These are phyloP conservation scores for Cladorrhinum samala DNA, from an alignment of 495 filamentous ascomycete species.

Conservation along the genomic window DNA sequence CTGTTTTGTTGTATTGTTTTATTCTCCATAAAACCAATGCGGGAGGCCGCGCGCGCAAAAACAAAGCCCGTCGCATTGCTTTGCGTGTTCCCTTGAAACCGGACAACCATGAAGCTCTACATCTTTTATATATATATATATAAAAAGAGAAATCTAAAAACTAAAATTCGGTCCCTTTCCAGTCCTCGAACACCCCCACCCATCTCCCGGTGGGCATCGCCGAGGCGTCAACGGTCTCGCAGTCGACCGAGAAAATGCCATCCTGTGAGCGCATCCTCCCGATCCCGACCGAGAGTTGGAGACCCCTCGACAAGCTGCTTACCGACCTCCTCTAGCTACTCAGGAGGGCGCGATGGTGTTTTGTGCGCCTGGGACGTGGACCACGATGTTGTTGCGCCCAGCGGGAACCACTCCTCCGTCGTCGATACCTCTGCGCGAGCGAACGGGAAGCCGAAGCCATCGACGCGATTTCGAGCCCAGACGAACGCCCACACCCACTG, in stretches of 20 bases:
- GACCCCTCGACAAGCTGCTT: too few relatives aligned
- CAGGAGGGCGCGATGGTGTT: slow-evolving; percentile 89
- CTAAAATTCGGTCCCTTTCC: slow-evolving; percentile 3
- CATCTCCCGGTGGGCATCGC: slow-evolving; percentile 76
- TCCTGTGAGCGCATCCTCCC: slow-evolving; percentile 61
- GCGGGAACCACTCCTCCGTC: slow-evolving; percentile 27
- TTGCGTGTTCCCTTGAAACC: not conserved
- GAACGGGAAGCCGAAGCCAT: slow-evolving; percentile 28
- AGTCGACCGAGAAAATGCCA: slow-evolving; percentile 74
- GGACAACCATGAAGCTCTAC: not conserved
- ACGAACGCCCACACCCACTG: slow-evolving; percentile 98
- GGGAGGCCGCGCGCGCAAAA: too few relatives aligned
- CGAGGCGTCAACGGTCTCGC: slow-evolving; percentile 91
- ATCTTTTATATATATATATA: too few relatives aligned
- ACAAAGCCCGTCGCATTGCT: too few relatives aligned
- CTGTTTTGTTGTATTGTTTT: slow-evolving; percentile 3
- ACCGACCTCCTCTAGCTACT: slow-evolving; percentile 57
- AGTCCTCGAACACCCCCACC: slow-evolving; percentile 94
- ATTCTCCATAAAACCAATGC: too few relatives aligned
- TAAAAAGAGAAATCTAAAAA: too few relatives aligned
- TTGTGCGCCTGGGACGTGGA: slow-evolving; percentile 93
- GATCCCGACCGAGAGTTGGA: not conserved
- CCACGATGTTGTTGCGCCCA: slow-evolving; percentile 40
- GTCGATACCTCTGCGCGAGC: slow-evolving; percentile 19
- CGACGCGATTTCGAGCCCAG: slow-evolving; percentile 74